These are phyloP conservation scores for Botrytis squamosa DNA, from an alignment of 2,329 filamentous ascomycete species.

Conservation along the genomic window DNA sequence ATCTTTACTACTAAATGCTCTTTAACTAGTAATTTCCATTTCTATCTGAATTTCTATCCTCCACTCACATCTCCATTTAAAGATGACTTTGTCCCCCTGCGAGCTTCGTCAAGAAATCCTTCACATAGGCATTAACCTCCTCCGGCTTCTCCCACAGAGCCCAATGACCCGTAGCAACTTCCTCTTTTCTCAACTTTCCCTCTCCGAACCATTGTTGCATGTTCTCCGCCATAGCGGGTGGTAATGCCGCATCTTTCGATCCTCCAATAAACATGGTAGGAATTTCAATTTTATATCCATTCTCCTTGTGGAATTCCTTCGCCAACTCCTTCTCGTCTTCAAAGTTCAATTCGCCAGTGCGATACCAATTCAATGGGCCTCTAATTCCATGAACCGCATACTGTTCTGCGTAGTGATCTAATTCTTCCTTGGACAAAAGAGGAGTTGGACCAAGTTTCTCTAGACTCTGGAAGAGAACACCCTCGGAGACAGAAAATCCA, in stretches of 20 bases:
- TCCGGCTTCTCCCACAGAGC: conserved; percentile 70
- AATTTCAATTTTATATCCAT: conserved; percentile 53
- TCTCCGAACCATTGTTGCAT: conserved; percentile 64
- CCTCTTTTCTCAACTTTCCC: conserved; percentile 53
- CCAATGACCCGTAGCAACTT: conserved; percentile 78
- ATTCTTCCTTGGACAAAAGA: conserved; percentile 65
- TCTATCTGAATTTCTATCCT: not conserved
- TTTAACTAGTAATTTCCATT: not conserved
- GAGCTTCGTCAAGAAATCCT: conserved; percentile 36
- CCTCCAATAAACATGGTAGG: conserved; percentile 77
- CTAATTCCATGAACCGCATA: conserved; percentile 71
- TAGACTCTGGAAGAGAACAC: conserved; percentile 64
- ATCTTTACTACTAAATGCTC: not conserved
- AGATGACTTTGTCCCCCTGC: conserved; percentile 15
- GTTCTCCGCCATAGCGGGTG: conserved; percentile 64
- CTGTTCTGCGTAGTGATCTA: conserved; percentile 74
- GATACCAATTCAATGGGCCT: conserved; percentile 88
- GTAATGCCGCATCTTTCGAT: conserved; percentile 68
- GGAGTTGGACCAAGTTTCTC: conserved; percentile 54
- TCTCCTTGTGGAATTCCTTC: conserved; percentile 55
- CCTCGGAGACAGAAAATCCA: conserved; percentile 59
- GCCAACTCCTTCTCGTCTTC: conserved; percentile 68
- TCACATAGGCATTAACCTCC: conserved; percentile 64
- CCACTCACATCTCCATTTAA: not conserved
- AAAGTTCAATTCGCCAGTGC: conserved; percentile 68